Base-by-base conservation (phyloP, 1,284 basidiomycete genomes). In the Moesziomyces sp. region DNA sequence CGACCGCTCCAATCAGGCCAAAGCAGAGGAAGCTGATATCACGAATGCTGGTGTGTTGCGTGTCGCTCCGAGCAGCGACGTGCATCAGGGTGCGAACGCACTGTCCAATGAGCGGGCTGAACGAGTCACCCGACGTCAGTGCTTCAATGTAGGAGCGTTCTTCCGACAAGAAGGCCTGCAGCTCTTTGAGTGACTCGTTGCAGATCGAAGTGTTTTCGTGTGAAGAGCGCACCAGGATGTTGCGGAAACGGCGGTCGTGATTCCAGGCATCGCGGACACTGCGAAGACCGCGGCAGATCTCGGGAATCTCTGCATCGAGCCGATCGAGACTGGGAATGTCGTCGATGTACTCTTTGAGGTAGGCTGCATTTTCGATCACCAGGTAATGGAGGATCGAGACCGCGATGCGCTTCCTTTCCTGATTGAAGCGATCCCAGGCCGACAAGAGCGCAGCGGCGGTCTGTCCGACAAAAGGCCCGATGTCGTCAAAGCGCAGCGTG, bases 1-100 rank as follows among this genome's bases (percentile, higher is more conserved):
- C 97, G 19, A 97, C 88, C 1, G 97, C 97, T 7, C 97, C 97
- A 5, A 99, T 85, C n/a, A 93, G 89, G 1, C 96, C 94, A 52
- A 99, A 89, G 83, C 94, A 97, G 80, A 97, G 93, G 79, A 92
- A 94, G 89, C 42, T 94, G 24, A 83, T 53, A 33, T 76, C 70
- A 81, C 7, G 87, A 81, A 58, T 93, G 90, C 72, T 71, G n/a
- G 57, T 57, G 30, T 84, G 82, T 23, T 79, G 68, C 3, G 89
- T 88, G 7, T 89, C 91, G 53, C 93, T 92, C 14, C 93, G 88
- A 47, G 89, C 90, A 0, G 91, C 90, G 0, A 91, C 90, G 14
- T 87, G 84, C 55, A 97, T 88, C 6, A 99, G 86, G 1, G 89
- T 88, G 0, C 88, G 87, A 47, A 96, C 86, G 46, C 94, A 87